Conservation (phyloP, 108 stramenopile genomes). For the Cyclotella kingstonii region DNA sequence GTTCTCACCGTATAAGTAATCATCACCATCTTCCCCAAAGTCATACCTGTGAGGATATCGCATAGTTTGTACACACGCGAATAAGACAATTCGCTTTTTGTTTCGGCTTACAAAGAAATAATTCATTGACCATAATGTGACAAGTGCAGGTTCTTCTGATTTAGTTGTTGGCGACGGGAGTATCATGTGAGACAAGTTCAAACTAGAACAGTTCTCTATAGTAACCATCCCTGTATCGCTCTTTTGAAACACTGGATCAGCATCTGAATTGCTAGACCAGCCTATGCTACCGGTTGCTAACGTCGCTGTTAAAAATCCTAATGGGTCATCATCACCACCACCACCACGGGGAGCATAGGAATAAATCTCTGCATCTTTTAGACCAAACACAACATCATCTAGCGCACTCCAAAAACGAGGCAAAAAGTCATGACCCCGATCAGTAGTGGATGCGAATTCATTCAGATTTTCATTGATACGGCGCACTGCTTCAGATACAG, state of each 20-base stretch:
- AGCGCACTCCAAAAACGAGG: constrained; percentile 66
- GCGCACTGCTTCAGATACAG: constrained; percentile 53
- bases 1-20: constrained; percentile 44
- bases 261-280: constrained; percentile 1
- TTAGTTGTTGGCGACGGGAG: constrained; percentile 26
- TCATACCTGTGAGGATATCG: constrained; percentile 38
- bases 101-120: constrained; percentile 92
- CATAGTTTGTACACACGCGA: constrained; percentile 84
- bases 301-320: constrained; percentile 48
- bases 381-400: constrained; percentile 63
- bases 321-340: constrained; percentile 67
- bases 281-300: constrained; percentile 21
- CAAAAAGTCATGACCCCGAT: constrained; percentile 45
- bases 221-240: constrained; percentile 14
- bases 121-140: constrained; percentile 88
- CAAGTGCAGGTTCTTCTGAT: constrained; percentile 22
- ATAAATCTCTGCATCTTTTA: constrained; percentile 86
- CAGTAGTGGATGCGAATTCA: constrained; percentile 55
- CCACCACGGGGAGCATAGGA: constrained; percentile 67
- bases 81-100: constrained; percentile 84
- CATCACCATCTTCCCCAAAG: constrained; percentile 34
- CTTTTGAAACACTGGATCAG: constrained; percentile 7
- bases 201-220: constrained; percentile 1
- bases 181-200: constrained; percentile 20
- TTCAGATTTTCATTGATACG: constrained; percentile 63